Evolutionary conservation across 1,284 basidiomycete genomes (phyloP), one percentile per base, ranked within the genome.

Genomic region (Neotropicomus parvogracilis): DNA sequence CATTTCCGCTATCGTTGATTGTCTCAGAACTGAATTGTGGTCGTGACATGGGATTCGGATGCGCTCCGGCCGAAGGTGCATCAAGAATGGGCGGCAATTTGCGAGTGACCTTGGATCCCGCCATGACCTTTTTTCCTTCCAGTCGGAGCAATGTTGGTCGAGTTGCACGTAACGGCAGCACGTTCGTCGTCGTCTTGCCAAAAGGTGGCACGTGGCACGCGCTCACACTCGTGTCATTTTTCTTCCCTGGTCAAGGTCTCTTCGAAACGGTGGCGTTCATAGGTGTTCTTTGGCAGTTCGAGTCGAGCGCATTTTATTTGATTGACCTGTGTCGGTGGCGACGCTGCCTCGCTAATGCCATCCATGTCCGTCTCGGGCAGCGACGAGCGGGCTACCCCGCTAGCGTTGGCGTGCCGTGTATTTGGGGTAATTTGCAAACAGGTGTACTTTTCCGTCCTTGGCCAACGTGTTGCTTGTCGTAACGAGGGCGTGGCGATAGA

Each of bases 401-500:
- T 32, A 19, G n/a, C 11, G 33, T 34, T 35, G 32, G n/a, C 33
- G 12, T 34, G 48, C 34, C 32, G 31, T 40, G 27, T 9, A 33
- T 53, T 53, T 50, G 52, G 52, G 52, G 52, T 54, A 53, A 53
- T 50, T 53, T 50, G 52, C 32, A 54, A 53, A 50, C 40, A 20
- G 20, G 26, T 19, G n/a, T 34, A 17, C 36, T 17, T 24, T 32
- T 32, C n/a, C 24, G 8, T 24, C 24, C 24, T 24, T 24, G 24
- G 24, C 24, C 16, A 39, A n/a, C 31, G 5, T 42, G 21, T 21
- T 17, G 8, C 21, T n/a, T n/a, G 32, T 32, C 16, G 48, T 49
- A 48, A 49, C 45, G 20, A 48, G 36, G 35, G 31, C 21, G 19
- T 26, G 47, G 47, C 29, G 44, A 37, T 48, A 48, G 29, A 45